phyloP scores from a whole-genome alignment of 1,284 basidiomycete genomes.

The Ceratobasidium sp. region DNA sequence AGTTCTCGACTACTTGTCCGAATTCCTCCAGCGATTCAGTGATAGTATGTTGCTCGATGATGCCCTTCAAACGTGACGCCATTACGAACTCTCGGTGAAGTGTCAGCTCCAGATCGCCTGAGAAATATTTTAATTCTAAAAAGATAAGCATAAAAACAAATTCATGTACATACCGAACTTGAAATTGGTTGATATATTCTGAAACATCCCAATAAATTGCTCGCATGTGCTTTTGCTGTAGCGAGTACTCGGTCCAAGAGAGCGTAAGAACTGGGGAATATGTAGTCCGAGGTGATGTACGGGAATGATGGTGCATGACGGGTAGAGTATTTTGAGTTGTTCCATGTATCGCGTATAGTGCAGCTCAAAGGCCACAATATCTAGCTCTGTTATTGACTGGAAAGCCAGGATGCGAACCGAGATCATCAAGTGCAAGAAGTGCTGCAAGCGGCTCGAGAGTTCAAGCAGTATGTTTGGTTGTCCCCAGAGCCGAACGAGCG shows the following conservation, averaged over 20 bases:
- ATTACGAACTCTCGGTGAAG: conserved; percentile 20
- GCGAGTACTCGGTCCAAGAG: conserved; percentile 33
- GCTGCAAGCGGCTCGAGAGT: background rate
- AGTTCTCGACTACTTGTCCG: background rate
- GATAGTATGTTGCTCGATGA: background rate
- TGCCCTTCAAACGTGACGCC: background rate
- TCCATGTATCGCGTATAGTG: conserved; percentile 20
- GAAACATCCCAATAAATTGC: too few relatives aligned
- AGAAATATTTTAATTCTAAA: background rate
- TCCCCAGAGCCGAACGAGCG: conserved; percentile 44
- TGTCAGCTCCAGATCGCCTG: conserved; percentile 28
- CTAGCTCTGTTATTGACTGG: background rate
- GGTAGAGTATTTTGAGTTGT: conserved; percentile 17
- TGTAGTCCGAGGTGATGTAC: conserved; percentile 42
- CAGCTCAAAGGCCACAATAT: conserved; percentile 4
- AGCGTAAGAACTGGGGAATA: conserved; percentile 21
- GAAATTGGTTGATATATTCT: conserved; percentile 19
- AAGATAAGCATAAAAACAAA: background rate
- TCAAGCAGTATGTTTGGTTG: too few relatives aligned
- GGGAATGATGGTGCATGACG: background rate
- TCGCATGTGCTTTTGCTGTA: conserved; percentile 19
- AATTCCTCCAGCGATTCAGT: background rate
- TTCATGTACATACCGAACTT: conserved; percentile 26
- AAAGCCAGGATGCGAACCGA: conserved; percentile 2
- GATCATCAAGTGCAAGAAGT: conserved; percentile 12